These are phyloP conservation scores for Chondrus crispus DNA, from an alignment of 23 red algal species.

Conservation along the genomic window DNA sequence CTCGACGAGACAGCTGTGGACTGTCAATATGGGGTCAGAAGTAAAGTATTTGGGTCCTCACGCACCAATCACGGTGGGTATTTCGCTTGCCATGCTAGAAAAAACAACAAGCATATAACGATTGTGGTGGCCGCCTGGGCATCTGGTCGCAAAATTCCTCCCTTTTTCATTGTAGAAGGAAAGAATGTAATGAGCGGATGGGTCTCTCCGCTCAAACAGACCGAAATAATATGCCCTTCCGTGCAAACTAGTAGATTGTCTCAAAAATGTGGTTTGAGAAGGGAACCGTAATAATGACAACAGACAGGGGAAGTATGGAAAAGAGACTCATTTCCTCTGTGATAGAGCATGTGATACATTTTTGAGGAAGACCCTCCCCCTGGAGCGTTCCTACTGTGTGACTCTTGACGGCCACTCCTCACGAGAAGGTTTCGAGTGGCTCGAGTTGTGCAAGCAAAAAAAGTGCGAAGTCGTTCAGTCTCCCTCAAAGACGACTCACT, in stretches of 20 bases:
- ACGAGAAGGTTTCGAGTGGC: neutral
- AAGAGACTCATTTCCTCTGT: no score
- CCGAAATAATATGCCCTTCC: no score
- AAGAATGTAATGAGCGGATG: neutral
- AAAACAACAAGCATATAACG: neutral
- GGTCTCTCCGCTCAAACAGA: neutral
- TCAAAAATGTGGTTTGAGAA: no score
- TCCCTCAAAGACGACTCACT: neutral
- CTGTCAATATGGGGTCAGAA: neutral
- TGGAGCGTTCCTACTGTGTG: neutral
- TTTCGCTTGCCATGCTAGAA: neutral
- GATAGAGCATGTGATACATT: no score
- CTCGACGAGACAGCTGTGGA: neutral
- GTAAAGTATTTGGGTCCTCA: neutral
- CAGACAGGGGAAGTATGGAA: no score
- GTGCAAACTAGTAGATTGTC: no score
- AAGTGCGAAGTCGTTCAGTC: neutral
- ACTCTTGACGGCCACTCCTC: neutral
- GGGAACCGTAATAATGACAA: no score
- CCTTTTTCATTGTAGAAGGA: slow-evolving; percentile 1
- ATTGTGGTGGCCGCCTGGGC: neutral
- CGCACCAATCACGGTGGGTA: neutral
- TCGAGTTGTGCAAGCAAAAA: neutral
- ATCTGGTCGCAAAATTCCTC: neutral
- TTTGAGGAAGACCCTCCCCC: neutral